Base-by-base conservation (phyloP, 805 yeast species). In the Saturnispora saitoi region DNA sequence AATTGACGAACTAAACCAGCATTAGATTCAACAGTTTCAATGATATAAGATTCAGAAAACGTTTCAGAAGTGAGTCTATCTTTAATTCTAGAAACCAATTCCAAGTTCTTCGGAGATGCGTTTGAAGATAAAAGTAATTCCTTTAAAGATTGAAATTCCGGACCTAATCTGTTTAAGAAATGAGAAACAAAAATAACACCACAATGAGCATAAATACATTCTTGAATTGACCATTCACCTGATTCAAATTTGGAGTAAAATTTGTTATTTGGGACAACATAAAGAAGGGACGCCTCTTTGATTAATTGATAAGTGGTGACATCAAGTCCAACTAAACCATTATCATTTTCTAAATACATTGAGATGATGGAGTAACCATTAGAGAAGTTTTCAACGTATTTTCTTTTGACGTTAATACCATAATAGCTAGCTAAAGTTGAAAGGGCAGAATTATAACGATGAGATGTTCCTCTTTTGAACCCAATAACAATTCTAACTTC, bases 141-240 rank as follows among this genome's bases (percentile, higher is more conserved):
- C 51, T 79, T 67, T 61, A 91, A 73, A 42, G 87, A 76, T 56
- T 73, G 78, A 67, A 86, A 90, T 67, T 90, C 97, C 2, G 95
- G 80, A 29, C 98, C 97, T 62, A 91, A 75, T 63, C 98, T 78
- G 72, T 93, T 93, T 66, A 91, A 76, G 70, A 91, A 93, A 68
- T 93, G 98, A 32, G 95, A 83, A 45, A 88, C 95, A 63, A 93
- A 91, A 52, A 88, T 86, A 41, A 86, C 83, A 58, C 91, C 95
- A 66, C 89, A 84, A 66, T 91, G 98, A 41, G 97, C 95, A 64
- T 93, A 93, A 50, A 89, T 83, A 42, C 90, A 80, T 69, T 93
- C 99, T 69, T 91, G 98, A 57, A 95, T 80, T 1, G 97, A 89
- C 66, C 91, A 76, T 56, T 80, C 81, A 48, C 91, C 84, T 45